Evolutionary conservation across 108 stramenopile species (phyloP), one percentile per base, ranked within the genome.

Genomic region (Cyclotella atomus): DNA sequence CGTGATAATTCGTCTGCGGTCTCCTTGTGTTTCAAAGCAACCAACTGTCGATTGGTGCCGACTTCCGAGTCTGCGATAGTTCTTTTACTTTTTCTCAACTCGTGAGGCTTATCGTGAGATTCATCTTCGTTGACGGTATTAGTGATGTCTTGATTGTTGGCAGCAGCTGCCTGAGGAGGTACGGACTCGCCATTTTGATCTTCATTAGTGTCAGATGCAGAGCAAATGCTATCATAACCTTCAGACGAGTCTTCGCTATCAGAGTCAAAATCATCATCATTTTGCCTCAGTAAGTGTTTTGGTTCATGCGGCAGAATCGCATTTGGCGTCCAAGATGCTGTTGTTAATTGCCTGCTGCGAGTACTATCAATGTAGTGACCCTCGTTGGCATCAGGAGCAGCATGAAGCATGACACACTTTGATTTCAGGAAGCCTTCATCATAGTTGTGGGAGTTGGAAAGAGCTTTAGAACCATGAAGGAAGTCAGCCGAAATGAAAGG

Each of bases 241-340:
- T 82, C 77, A 33, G 38, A 41, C n/a, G n/a, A 17, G 25, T 63
- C 53, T 12, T 56, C 35, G 20, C 33, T 35, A 14, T 15, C 20
- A n/a, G 64, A 49, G 14, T 59, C 47, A 70, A 47, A 57, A n/a
- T n/a, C n/a, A 6, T 50, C 29, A 34, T 50, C 29, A 30, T 54
- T 55, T 25, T 45, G 67, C 9, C 43, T 71, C 15, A 89, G 89
- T 14, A 78, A 71, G 14, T n/a, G 59, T 34, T 85, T 68, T 34
- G 75, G 73, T 28, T 50, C 43, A 3, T 81, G 79, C 10, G 89
- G 93, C 23, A 94, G 25, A 29, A 94, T 77, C 17, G 80, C 76
- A 65, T 79, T 85, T 16, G 93, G 93, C 29, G 75, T 85, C 91
- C 91, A 94, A 34, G 83, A 65, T 45, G 73, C 72, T 49, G 77